Conservation (phyloP, 1,139 yeast species). For the Lizanozyma gosingica region DNA sequence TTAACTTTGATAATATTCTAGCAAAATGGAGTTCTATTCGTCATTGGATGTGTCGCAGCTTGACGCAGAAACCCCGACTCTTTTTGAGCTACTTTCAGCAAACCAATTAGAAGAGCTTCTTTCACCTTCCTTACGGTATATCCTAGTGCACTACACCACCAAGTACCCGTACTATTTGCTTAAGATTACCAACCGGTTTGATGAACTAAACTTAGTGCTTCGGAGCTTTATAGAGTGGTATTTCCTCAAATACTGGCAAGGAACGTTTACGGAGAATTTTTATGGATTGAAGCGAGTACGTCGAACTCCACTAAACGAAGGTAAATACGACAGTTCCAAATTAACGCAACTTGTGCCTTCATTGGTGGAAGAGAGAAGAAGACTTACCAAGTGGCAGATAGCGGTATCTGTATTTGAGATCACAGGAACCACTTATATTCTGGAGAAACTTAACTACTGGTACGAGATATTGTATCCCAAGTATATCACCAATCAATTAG, state of each 20-base stretch:
- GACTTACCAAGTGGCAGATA: constrained; percentile 47
- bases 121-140: constrained; percentile 75
- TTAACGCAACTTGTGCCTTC: constrained; percentile 38
- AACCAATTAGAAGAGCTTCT: constrained; percentile 68
- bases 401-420: constrained; percentile 53
- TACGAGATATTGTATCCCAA: constrained; percentile 61
- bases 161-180: constrained; percentile 66
- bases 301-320: constrained; percentile 27
- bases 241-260: constrained; percentile 67
- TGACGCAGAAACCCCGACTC: constrained; percentile 70
- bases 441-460: constrained; percentile 57
- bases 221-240: constrained; percentile 69
- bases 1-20: no score
- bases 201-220: constrained; percentile 58
- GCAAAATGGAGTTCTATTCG: constrained; percentile 69
- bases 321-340: constrained; percentile 22
- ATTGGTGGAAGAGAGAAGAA: constrained; percentile 45
- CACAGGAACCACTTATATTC: constrained; percentile 60
- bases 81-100: constrained; percentile 77
- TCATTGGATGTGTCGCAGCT: constrained; percentile 69
- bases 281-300: constrained; percentile 74
- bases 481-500: constrained; percentile 39
- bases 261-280: constrained; percentile 85
- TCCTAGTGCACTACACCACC: constrained; percentile 75
- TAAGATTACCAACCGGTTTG: constrained; percentile 58